These are phyloP conservation scores for Plasmodium gonderi DNA, from an alignment of 169 alveolate genomes.

Conservation along the genomic window DNA sequence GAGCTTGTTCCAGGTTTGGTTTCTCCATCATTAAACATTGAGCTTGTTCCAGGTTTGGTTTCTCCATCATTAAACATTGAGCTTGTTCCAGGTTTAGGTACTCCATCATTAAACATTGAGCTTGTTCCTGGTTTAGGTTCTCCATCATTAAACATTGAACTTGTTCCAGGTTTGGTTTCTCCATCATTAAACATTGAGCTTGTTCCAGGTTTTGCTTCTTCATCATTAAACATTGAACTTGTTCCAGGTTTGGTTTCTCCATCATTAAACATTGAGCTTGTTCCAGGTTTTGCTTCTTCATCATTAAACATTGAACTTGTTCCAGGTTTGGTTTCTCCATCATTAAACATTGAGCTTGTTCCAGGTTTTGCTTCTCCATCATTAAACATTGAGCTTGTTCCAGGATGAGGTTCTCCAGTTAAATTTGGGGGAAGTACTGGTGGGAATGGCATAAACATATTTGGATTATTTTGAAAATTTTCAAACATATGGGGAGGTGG, in stretches of 20 bases:
- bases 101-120: background rate
- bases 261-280: background rate
- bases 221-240: background rate
- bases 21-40: background rate
- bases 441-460: background rate
- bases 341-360: background rate
- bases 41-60: background rate
- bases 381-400: background rate
- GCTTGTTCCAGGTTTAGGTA: background rate
- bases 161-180: background rate
- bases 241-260: background rate
- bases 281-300: background rate
- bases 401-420: background rate
- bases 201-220: background rate
- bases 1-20: background rate
- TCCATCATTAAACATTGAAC: background rate
- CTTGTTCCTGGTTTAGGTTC: background rate
- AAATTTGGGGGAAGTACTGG: background rate
- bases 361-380: background rate
- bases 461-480: background rate
- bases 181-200: background rate
- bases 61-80: background rate
- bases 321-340: background rate
- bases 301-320: background rate
- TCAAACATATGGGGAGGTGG: constrained; percentile 12